Evolutionary conservation across 305 asterid genomes (phyloP).

Genomic region (Nicotiana rustica): DNA sequence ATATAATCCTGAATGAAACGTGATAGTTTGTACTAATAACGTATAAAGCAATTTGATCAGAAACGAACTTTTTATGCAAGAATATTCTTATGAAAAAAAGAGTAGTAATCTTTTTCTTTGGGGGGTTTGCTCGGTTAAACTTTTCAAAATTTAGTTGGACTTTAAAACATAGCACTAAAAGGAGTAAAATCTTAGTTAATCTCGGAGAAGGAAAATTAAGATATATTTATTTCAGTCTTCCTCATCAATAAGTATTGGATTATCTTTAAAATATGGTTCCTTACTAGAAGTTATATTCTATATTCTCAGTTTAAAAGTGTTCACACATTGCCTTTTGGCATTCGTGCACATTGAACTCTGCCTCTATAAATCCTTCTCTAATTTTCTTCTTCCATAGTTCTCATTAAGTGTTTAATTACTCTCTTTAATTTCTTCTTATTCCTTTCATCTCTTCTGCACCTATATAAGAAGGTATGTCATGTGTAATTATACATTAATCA

Average conservation of each 20-base stretch:
- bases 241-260: not conserved
- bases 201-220: not conserved
- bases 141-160: not conserved
- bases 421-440: no score
- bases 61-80: conserved; percentile 7
- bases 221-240: not conserved
- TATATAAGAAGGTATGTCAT: not conserved
- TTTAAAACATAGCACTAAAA: not conserved
- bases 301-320: conserved; percentile 4
- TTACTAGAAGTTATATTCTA: not conserved
- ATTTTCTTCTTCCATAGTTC: not conserved
- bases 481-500: not conserved
- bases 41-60: not conserved
- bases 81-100: not conserved
- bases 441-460: not conserved
- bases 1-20: not conserved
- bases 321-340: not conserved
- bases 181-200: not conserved
- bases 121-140: not conserved
- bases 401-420: not conserved
- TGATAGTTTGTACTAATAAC: not conserved
- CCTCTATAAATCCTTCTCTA: not conserved
- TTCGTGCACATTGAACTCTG: conserved; percentile 8
- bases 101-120: no score
- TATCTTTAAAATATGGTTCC: not conserved